Percentiles rank a stretch among this genome's conserved stretches.
Conservation (phyloP, 306 rosid genomes). For the Clitoria ternatea region DNA sequence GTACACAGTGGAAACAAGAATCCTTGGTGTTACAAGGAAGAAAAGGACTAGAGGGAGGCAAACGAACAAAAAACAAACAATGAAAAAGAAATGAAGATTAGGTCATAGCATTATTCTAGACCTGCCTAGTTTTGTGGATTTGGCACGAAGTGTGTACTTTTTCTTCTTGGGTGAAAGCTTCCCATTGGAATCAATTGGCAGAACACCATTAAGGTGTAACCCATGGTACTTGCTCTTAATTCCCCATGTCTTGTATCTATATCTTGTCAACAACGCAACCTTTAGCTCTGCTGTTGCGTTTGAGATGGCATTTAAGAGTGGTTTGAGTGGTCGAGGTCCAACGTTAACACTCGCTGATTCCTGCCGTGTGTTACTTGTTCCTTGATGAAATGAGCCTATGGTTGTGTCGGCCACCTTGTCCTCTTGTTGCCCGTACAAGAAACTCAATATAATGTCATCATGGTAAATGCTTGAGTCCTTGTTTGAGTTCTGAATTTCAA, state of each 20-base stretch:
- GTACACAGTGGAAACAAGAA: not conserved
- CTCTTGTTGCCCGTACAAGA: constrained; percentile 34
- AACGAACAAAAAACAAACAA: not conserved
- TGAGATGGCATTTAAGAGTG: constrained; percentile 27
- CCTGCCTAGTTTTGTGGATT: constrained; percentile 7
- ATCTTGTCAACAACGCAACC: constrained; percentile 28
- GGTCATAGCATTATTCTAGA: constrained; percentile 19
- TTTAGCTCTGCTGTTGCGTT: constrained; percentile 44
- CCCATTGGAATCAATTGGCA: constrained; percentile 38
- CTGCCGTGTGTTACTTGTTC: not conserved
- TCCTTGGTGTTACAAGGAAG: not conserved
- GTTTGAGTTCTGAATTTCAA: constrained; percentile 45
- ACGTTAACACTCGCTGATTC: not conserved
- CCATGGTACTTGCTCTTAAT: constrained; percentile 42
- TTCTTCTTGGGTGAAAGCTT: constrained; percentile 49
- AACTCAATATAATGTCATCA: constrained; percentile 26
- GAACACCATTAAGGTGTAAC: constrained; percentile 20
- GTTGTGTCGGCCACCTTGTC: constrained; percentile 34
- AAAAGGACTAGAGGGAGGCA: not conserved
- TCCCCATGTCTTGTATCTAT: constrained; percentile 49
- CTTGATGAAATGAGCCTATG: constrained; percentile 34
- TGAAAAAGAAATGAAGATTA: not conserved
- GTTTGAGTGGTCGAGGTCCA: constrained; percentile 20
- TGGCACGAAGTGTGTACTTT: constrained; percentile 19
- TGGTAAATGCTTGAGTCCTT: constrained; percentile 35